Conservation (phyloP, 2,329 filamentous ascomycete species). For the Calonectria pauciramosa region DNA sequence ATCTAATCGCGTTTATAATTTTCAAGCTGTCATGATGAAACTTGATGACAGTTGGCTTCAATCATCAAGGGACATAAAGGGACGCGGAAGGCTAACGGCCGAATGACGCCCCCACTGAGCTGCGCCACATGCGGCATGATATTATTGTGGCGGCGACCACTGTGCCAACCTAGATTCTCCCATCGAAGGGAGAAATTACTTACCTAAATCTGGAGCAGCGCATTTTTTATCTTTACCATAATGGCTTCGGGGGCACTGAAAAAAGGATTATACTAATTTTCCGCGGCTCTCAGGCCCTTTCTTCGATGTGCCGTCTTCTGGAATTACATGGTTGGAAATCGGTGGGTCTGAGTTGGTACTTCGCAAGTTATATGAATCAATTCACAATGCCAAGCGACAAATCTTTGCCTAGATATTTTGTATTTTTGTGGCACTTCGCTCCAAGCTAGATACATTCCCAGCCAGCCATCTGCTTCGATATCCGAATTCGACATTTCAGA, state of each 20-base stretch:
- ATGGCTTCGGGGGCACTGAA: no score
- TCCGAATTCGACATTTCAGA: conserved; percentile 33
- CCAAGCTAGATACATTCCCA: conserved; percentile 43
- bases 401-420: conserved; percentile 32
- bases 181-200: neutral
- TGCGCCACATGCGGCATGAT: conserved; percentile 16
- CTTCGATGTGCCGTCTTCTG: neutral
- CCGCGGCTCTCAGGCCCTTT: neutral
- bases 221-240: neutral
- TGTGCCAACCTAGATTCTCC: neutral
- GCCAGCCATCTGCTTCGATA: conserved; percentile 39
- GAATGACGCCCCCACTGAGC: conserved; percentile 6
- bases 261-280: neutral
- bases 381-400: neutral
- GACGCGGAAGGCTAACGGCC: conserved; percentile 13
- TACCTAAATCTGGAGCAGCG: neutral
- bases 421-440: conserved; percentile 39
- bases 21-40: conserved; percentile 44
- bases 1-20: conserved; percentile 25
- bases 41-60: conserved; percentile 46
- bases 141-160: neutral
- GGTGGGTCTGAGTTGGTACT: neutral
- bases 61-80: conserved; percentile 16
- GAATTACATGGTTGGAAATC: neutral
- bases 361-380: neutral